A percentile compares a stretch with the other conserved stretches of the same genome.
Conservation (phyloP, 805 yeast species). For the Zygotorulaspora florentina region DNA sequence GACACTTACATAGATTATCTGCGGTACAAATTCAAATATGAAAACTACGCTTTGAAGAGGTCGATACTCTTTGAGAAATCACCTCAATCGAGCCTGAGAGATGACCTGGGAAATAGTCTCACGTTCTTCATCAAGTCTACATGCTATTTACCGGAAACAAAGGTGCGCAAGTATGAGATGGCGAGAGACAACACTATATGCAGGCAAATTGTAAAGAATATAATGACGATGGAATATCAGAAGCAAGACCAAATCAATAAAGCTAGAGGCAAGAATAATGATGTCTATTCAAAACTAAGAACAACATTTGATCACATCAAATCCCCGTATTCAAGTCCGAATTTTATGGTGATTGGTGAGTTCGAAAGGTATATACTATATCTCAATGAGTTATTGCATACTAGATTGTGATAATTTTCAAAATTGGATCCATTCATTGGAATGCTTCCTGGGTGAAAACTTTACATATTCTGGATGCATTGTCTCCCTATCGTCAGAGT, state of each 20-base stretch:
- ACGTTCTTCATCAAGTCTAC: constrained; percentile 25
- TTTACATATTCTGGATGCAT: neutral
- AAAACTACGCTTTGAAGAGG: constrained; percentile 25
- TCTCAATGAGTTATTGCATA: constrained; percentile 28
- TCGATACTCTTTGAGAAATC: constrained; percentile 12
- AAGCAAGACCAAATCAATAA: constrained; percentile 14
- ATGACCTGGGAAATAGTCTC: constrained; percentile 19
- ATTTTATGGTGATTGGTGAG: constrained; percentile 15
- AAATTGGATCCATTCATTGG: neutral
- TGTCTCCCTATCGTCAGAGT: neutral
- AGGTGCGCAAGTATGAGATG: constrained; percentile 1
- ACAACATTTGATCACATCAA: constrained; percentile 19
- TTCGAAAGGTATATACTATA: constrained; percentile 26
- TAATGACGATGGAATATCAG: constrained; percentile 28
- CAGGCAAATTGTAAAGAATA: constrained; percentile 26
- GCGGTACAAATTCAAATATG: constrained; percentile 28
- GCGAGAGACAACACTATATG: constrained; percentile 21
- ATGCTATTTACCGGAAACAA: constrained; percentile 10
- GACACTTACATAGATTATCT: constrained; percentile 28
- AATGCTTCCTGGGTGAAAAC: neutral
- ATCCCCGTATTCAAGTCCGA: neutral
- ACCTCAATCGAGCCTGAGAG: constrained; percentile 1
- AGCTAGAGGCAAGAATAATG: constrained; percentile 1
- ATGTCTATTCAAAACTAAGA: constrained; percentile 10
- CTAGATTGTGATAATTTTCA: constrained; percentile 16